These are phyloP conservation scores for Saccharomycopsis javanensis DNA, from an alignment of 805 yeast genomes.

Conservation along the genomic window DNA sequence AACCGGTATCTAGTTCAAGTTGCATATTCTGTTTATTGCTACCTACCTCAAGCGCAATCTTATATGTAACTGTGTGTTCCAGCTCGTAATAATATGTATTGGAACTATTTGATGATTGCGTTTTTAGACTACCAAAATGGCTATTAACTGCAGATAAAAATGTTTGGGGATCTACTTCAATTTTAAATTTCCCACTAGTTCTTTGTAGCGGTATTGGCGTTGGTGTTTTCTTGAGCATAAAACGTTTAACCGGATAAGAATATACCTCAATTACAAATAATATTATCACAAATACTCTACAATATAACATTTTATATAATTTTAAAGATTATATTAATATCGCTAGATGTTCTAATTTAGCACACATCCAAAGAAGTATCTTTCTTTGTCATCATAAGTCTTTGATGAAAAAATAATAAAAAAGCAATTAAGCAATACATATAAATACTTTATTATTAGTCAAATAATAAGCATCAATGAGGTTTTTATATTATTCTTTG, in stretches of 20 bases:
- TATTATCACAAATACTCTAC: not conserved
- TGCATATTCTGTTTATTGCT: constrained; percentile 8
- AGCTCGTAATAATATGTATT: not conserved
- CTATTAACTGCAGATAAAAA: not conserved
- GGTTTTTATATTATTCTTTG: too few relatives aligned
- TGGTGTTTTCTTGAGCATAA: not conserved
- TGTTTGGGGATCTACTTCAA: not conserved
- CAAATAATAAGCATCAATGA: too few relatives aligned
- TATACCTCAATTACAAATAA: not conserved
- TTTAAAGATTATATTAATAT: too few relatives aligned
- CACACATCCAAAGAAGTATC: too few relatives aligned
- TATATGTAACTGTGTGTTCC: not conserved
- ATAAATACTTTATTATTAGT: too few relatives aligned
- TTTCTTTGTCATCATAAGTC: too few relatives aligned
- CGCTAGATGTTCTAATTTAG: too few relatives aligned
- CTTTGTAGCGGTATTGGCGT: not conserved
- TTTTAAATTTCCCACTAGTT: not conserved
- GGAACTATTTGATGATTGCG: not conserved
- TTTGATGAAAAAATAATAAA: too few relatives aligned
- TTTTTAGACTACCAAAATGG: not conserved
- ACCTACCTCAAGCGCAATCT: constrained; percentile 1
- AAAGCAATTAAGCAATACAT: too few relatives aligned
- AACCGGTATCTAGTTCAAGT: constrained; percentile 27
- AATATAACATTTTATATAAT: not conserved
- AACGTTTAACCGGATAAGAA: not conserved